A percentile compares a stretch with the other conserved stretches of the same genome.
Conservation (phyloP, 2,329 filamentous ascomycete genomes). For the Rhynchosporium graminicola region DNA sequence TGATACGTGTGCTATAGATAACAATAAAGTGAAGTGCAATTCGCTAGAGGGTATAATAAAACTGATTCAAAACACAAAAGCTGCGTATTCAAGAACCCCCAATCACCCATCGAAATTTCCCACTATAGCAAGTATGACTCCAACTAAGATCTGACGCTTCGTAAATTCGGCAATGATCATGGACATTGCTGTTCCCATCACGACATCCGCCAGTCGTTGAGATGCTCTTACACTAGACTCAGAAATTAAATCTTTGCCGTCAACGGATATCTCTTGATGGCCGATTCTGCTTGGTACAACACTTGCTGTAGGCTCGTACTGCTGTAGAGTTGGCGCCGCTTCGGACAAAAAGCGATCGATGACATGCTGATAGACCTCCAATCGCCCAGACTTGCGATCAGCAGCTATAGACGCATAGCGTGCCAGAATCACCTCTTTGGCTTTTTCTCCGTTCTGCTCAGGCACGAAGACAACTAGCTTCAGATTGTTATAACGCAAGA, state of each 20-base stretch:
- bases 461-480: constrained; percentile 23
- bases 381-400: constrained; percentile 22
- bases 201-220: constrained; percentile 21
- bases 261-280: constrained; percentile 5
- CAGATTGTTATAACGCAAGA: constrained; percentile 20
- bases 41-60: constrained; percentile 7
- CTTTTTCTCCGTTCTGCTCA: neutral
- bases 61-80: neutral
- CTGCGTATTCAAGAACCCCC: neutral
- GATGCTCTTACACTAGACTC: neutral
- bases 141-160: constrained; percentile 20
- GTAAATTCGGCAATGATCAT: constrained; percentile 25
- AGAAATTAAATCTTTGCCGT: neutral
- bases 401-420: constrained; percentile 17
- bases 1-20: too few relatives aligned
- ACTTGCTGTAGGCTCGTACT: neutral
- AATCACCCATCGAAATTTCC: constrained; percentile 13
- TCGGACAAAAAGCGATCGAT: constrained; percentile 17
- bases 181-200: constrained; percentile 22
- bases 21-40: neutral
- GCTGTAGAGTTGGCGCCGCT: neutral
- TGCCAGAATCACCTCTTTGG: constrained; percentile 17
- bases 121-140: constrained; percentile 10
- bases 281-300: neutral
- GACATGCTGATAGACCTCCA: constrained; percentile 21